Conservation (phyloP, 73 alveolate genomes). For the Paramecium sexaurelia region DNA sequence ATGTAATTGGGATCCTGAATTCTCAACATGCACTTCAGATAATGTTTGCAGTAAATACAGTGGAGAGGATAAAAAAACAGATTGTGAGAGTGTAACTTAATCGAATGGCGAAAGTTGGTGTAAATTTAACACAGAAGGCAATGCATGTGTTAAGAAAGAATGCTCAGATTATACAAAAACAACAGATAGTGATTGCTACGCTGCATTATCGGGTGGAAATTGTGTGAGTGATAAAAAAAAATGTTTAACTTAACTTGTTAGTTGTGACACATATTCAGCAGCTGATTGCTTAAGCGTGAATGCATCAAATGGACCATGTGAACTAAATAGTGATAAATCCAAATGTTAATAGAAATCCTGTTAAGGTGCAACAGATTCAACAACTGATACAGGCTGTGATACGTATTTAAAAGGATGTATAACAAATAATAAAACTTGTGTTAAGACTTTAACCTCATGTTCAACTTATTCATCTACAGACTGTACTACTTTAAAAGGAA, state of each 20-base stretch:
- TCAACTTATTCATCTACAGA: not conserved
- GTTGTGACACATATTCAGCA: not conserved
- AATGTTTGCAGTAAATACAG: not conserved
- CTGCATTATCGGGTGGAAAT: not conserved
- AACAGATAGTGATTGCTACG: not conserved
- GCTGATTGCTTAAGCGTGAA: not conserved
- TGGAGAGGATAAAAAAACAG: conserved; percentile 3
- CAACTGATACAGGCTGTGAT: not conserved
- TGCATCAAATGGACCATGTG: conserved; percentile 21
- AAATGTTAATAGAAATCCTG: not conserved
- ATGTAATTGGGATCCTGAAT: not conserved
- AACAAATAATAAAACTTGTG: not conserved
- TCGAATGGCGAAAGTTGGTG: not conserved
- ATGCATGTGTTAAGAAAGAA: not conserved
- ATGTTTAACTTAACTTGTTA: not conserved
- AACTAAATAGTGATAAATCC: not conserved
- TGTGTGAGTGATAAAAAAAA: not conserved
- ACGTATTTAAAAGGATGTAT: not conserved
- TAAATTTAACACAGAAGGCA: not conserved
- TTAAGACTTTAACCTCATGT: not conserved
- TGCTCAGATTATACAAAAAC: conserved; percentile 17
- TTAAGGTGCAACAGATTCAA: not conserved
- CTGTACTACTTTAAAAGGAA: not conserved
- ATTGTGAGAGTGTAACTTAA: not conserved
- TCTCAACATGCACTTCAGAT: not conserved